phyloP scores from a whole-genome alignment of 805 yeast species.

The Ogataea polymorpha region DNA sequence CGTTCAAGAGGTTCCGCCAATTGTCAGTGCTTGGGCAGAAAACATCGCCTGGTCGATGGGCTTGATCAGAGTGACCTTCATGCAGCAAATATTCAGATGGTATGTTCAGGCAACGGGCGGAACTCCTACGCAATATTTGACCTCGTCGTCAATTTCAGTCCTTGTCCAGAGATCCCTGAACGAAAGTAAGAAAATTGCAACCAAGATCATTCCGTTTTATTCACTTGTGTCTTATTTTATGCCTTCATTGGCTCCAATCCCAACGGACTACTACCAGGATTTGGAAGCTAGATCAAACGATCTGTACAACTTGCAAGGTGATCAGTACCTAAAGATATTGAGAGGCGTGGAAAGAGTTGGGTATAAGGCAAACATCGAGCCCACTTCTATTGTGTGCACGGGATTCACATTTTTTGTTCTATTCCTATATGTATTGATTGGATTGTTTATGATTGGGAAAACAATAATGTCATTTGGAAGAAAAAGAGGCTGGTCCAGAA shows the following conservation, averaged over 20 bases:
- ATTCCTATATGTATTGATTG: constrained; percentile 70
- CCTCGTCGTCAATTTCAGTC: constrained; percentile 59
- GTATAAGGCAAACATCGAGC: constrained; percentile 71
- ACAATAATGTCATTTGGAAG: constrained; percentile 42
- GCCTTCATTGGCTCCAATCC: constrained; percentile 14
- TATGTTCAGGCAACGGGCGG: constrained; percentile 89
- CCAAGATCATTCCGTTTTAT: constrained; percentile 17
- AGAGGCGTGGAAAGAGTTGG: constrained; percentile 89
- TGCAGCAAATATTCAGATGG: constrained; percentile 87
- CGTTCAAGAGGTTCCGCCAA: constrained; percentile 85
- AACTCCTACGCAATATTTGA: constrained; percentile 63
- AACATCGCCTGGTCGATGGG: constrained; percentile 97
- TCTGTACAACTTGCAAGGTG: constrained; percentile 46
- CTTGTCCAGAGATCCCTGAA: constrained; percentile 68
- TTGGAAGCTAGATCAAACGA: constrained; percentile 18
- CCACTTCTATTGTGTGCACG: constrained; percentile 77
- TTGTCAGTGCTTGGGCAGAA: constrained; percentile 89
- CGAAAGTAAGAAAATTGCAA: constrained; percentile 12
- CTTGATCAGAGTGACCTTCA: constrained; percentile 67
- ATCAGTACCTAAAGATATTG: constrained; percentile 58
- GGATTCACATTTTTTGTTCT: constrained; percentile 84
- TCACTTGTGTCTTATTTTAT: constrained; percentile 17
- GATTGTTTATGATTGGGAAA: constrained; percentile 53
- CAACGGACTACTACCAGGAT: constrained; percentile 4
- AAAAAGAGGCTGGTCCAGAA: constrained; percentile 17